Percentiles rank a stretch among this genome's conserved stretches.
Conservation (phyloP, 768 basidiomycete species). For the Boletus patriciae region DNA sequence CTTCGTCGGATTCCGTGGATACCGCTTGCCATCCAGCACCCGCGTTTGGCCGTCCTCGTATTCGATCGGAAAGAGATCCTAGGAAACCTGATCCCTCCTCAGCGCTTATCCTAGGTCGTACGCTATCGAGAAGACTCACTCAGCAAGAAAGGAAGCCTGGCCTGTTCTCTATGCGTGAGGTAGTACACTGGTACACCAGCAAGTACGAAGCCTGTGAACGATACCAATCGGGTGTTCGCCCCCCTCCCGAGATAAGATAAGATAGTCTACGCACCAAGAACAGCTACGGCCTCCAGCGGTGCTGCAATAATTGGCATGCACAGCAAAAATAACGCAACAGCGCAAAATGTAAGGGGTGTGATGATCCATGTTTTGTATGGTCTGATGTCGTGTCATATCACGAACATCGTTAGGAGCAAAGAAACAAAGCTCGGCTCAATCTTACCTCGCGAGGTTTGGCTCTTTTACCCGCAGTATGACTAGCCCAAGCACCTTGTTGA, state of each 20-base stretch:
- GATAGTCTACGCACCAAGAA: constrained; percentile 59
- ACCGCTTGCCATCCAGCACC: constrained; percentile 77
- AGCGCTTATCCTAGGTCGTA: background rate
- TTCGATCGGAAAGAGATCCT: constrained; percentile 42
- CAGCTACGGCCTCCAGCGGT: constrained; percentile 83
- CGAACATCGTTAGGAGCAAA: background rate
- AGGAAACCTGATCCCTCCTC: constrained; percentile 39
- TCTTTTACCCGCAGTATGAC: constrained; percentile 89
- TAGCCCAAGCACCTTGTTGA: constrained; percentile 73
- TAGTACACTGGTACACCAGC: constrained; percentile 84
- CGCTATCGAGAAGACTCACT: constrained; percentile 35
- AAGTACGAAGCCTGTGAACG: constrained; percentile 64
- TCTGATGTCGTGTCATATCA: constrained; percentile 38
- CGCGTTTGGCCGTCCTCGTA: constrained; percentile 51
- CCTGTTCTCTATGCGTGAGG: constrained; percentile 58
- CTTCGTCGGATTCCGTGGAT: constrained; percentile 63
- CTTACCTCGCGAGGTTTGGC: constrained; percentile 78
- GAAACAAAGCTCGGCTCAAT: background rate
- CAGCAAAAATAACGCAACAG: constrained; percentile 59
- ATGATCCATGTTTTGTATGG: constrained; percentile 92
- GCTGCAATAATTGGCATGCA: constrained; percentile 95
- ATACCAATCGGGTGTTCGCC: background rate
- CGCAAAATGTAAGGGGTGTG: constrained; percentile 89
- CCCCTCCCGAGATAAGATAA: background rate
- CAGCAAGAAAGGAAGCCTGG: constrained; percentile 31